phyloP scores from a whole-genome alignment of 179 eudicot genomes.

The Corrigiola litoralis region DNA sequence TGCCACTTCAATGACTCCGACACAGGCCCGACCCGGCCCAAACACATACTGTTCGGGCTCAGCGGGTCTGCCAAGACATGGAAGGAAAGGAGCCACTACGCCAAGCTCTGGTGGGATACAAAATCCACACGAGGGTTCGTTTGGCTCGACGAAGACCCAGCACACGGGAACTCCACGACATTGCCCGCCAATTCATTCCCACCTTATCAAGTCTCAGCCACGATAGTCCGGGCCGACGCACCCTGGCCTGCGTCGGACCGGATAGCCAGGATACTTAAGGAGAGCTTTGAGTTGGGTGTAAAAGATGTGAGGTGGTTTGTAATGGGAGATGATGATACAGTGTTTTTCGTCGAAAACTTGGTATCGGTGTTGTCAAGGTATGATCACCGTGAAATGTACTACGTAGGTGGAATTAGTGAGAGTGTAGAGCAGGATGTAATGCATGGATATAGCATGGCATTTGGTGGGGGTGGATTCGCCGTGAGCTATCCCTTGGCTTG shows the following conservation, averaged over 20 bases:
- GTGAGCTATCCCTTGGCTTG: conserved; percentile 65
- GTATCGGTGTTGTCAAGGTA: conserved; percentile 55
- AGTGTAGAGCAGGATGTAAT: conserved; percentile 77
- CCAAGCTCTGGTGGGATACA: conserved; percentile 72
- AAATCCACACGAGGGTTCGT: conserved; percentile 58
- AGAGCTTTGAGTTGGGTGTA: conserved; percentile 42
- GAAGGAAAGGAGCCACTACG: conserved; percentile 46
- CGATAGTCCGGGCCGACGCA: conserved; percentile 12
- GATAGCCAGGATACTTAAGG: conserved; percentile 61
- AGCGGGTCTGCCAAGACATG: conserved; percentile 65
- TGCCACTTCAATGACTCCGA: background rate
- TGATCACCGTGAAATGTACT: conserved; percentile 65
- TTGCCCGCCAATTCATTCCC: conserved; percentile 16
- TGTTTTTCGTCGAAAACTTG: conserved; percentile 62
- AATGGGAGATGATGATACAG: conserved; percentile 99
- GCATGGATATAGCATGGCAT: conserved; percentile 79
- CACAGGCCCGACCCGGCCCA: conserved; percentile 32
- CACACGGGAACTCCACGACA: background rate
- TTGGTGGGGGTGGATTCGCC: conserved; percentile 92
- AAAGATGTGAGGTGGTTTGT: conserved; percentile 75
- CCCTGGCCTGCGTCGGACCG: conserved; percentile 47
- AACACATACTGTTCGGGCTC: conserved; percentile 65
- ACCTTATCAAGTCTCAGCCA: conserved; percentile 45
- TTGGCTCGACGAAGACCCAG: conserved; percentile 53
- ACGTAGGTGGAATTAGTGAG: conserved; percentile 69